Percentiles rank a stretch among this genome's conserved stretches.
These are phyloP conservation scores for Backusella australiensis DNA, from an alignment of 192 early-diverging fungal genomes.

Conservation along the genomic window DNA sequence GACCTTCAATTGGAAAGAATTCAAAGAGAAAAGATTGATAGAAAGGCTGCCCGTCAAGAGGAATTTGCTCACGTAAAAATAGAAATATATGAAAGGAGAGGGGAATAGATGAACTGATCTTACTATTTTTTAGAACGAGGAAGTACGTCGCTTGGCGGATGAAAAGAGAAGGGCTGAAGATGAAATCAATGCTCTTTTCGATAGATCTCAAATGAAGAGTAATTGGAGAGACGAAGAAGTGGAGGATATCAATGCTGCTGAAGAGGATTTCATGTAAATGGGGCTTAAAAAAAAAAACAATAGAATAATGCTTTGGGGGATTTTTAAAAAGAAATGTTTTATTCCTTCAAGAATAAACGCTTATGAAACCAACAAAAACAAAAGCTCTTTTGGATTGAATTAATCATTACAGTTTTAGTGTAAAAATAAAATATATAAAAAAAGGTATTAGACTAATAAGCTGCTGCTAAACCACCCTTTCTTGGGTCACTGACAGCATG, in stretches of 20 bases:
- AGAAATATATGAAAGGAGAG: no score
- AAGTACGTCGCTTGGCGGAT: slow-evolving; percentile 37
- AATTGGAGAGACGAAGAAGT: slow-evolving; percentile 50
- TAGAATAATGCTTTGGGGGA: not conserved
- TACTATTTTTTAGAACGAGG: slow-evolving; percentile 32
- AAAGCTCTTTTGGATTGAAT: not conserved
- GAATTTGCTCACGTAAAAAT: slow-evolving; percentile 34
- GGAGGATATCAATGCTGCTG: slow-evolving; percentile 49
- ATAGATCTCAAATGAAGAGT: slow-evolving; percentile 49
- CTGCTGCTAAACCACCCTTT: slow-evolving; percentile 30
- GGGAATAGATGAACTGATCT: not conserved
- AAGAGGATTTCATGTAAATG: slow-evolving; percentile 69
- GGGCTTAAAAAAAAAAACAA: not conserved
- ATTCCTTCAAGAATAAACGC: no score
- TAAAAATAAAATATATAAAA: not conserved
- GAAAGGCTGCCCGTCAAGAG: slow-evolving; percentile 26
- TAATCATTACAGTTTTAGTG: not conserved
- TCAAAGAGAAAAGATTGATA: slow-evolving; percentile 49
- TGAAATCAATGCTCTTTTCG: slow-evolving; percentile 52
- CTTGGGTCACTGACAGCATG: slow-evolving; percentile 30
- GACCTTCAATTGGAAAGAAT: slow-evolving; percentile 78
- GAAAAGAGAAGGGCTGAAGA: slow-evolving; percentile 44
- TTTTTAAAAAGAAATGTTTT: not conserved
- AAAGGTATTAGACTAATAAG: slow-evolving; percentile 17
- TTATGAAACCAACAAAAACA: no score